Evolutionary conservation across 2,329 filamentous ascomycete genomes (phyloP), one percentile per base, ranked within the genome.

Genomic region (Cyphellophora europaea): DNA sequence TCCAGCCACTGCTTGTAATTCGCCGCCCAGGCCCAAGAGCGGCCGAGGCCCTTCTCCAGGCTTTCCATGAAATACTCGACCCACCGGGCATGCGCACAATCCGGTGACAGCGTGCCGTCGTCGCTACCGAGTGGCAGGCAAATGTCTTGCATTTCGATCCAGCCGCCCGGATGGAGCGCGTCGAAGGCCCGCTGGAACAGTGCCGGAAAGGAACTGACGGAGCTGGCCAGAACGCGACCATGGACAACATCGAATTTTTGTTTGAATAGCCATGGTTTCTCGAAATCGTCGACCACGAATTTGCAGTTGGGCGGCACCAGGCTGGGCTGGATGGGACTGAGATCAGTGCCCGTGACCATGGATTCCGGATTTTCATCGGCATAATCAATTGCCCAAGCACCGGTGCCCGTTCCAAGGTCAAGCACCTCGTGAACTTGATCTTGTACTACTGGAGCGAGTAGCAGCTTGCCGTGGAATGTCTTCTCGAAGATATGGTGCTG

Each of bases 81-180:
- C 51, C 49, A 53, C 10, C 42, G 17, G 5, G 40, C 27, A 13
- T 54, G 58, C 30, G 60, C 51, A n/a, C 21, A 8, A n/a, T 25
- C 21, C 21, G 8, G 8, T 8, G 21, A n/a, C 13, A 40, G 34
- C n/a, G 36, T 28, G 30, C 13, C 29, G 16, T 42, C 36, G 27
- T 56, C 51, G 3, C 54, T 53, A 14, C 41, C 49, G 28, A 41
- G 33, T 12, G 36, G 16, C 8, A 42, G 36, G n/a, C 25, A 25
- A 27, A 59, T 54, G 33, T 62, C 60, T 27, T 57, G 56, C n/a
- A 57, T 49, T 44, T 63, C 60, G 5, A 62, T 51, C 47, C 56
- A 61, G 17, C 57, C 58, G 11, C 59, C 52, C 2, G 52, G 52
- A 27, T 50, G 45, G 6, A 53, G 31, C 6, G 19, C 23, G 3